phyloP scores from a whole-genome alignment of 352 stramenopile genomes.

The Pythium pyrilobum region DNA sequence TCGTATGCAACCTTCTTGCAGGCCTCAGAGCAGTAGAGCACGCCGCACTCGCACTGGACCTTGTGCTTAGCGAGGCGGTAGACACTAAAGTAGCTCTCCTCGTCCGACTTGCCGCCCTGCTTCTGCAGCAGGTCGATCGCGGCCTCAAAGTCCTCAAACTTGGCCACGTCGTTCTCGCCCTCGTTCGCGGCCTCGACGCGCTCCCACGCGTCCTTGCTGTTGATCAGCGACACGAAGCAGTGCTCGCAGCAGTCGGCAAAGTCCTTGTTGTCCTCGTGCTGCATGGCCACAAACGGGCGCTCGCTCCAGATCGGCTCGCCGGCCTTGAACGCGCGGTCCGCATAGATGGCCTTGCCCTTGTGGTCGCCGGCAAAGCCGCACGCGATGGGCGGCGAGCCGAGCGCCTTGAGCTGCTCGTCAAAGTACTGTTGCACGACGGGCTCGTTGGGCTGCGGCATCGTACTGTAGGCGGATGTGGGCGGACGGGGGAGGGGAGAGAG shows the following conservation, averaged over 20 bases:
- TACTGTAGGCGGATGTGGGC: not conserved
- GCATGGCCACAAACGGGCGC: conserved; percentile 59
- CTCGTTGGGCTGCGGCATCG: conserved; percentile 39
- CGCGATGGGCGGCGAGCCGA: conserved; percentile 44
- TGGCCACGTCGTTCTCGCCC: conserved; percentile 33
- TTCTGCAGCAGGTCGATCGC: conserved; percentile 61
- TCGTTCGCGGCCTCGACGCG: conserved; percentile 42
- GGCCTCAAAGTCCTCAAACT: conserved; percentile 43
- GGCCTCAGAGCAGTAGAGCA: conserved; percentile 81
- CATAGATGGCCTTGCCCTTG: conserved; percentile 77
- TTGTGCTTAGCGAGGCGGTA: conserved; percentile 51
- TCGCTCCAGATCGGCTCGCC: conserved; percentile 63
- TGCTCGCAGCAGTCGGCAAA: conserved; percentile 76
- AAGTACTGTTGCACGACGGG: conserved; percentile 56
- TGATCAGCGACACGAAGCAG: conserved; percentile 73
- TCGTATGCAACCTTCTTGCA: conserved; percentile 64
- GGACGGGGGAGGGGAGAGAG: not conserved
- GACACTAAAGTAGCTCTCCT: conserved; percentile 71
- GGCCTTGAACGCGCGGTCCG: conserved; percentile 40
- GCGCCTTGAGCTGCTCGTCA: conserved; percentile 43
- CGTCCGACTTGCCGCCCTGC: conserved; percentile 50
- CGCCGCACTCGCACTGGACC: conserved; percentile 64
- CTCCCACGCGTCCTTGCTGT: conserved; percentile 54
- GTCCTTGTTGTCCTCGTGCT: conserved; percentile 76
- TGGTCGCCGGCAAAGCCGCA: conserved; percentile 41